Conservation (phyloP, 2,329 filamentous ascomycete genomes). For the Cercospora sp. region DNA sequence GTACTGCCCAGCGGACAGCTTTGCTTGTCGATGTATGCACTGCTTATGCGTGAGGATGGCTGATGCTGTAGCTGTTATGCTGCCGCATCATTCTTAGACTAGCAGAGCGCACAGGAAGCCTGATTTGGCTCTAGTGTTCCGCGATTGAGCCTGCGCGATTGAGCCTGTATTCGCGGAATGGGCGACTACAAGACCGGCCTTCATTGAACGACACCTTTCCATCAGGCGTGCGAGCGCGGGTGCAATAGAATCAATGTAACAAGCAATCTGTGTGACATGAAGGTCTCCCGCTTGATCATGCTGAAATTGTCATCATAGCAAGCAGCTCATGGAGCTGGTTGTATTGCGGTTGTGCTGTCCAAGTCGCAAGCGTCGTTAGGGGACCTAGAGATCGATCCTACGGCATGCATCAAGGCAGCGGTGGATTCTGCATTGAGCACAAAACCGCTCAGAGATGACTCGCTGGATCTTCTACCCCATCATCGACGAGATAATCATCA, state of each 20-base stretch:
- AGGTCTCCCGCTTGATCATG: background rate
- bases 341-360: background rate
- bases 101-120: background rate
- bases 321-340: no score
- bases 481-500: slow-evolving; percentile 4
- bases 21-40: background rate
- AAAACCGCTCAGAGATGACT: background rate
- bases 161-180: background rate
- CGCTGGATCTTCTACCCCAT: slow-evolving; percentile 7
- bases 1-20: background rate
- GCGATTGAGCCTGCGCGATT: no score
- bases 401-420: background rate
- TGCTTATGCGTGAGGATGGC: background rate
- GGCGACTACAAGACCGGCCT: no score
- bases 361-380: background rate
- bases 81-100: background rate
- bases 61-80: background rate
- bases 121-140: background rate
- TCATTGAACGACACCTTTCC: background rate
- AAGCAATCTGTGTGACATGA: background rate
- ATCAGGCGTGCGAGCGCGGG: background rate
- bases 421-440: background rate
- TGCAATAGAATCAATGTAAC: background rate
- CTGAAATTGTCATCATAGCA: no score
- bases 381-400: background rate